Base-by-base conservation (phyloP, 164 flowering plant genomes). In the Hamamelis virginiana region DNA sequence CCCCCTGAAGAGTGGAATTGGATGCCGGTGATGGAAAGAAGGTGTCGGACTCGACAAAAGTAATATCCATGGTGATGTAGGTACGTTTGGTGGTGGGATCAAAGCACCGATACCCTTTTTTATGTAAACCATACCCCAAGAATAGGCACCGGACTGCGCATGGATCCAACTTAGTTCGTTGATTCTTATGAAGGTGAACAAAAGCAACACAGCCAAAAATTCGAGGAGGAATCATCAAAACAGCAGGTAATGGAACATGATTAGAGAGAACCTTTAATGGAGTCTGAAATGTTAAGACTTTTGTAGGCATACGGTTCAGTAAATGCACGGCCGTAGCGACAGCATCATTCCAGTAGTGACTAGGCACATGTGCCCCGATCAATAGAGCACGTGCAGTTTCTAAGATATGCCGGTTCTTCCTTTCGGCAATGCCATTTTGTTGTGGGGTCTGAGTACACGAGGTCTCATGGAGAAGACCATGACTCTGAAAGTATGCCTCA, bases 381-480 rank as follows among this genome's bases (percentile, higher is more conserved):
- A n/a, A n/a, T n/a, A n/a, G n/a, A n/a, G n/a, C n/a, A n/a, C n/a
- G n/a, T n/a, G n/a, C n/a, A n/a, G n/a, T n/a, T n/a, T n/a, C n/a
- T n/a, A n/a, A n/a, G n/a, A n/a, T n/a, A n/a, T n/a, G n/a, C n/a
- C n/a, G n/a, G n/a, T n/a, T n/a, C n/a, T n/a, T n/a, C n/a, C n/a
- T n/a, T n/a, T n/a, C n/a, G n/a, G n/a, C n/a, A n/a, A n/a, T n/a
- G n/a, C n/a, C n/a, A n/a, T n/a, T n/a, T n/a, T n/a, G n/a, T n/a
- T n/a, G n/a, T n/a, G n/a, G n/a, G n/a, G n/a, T n/a, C n/a, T n/a
- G n/a, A n/a, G n/a, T n/a, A n/a, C n/a, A n/a, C n/a, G n/a, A n/a
- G 38, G 52, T 64, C 26, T 64, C 53, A 26, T 64, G 66, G 45
- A 6, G 8, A 45, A 64, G 28, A 25, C 52, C 66, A 23, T 64